These are phyloP conservation scores for Eucalyptus polybractea DNA, from an alignment of 345 rosid genomes.

Conservation along the genomic window DNA sequence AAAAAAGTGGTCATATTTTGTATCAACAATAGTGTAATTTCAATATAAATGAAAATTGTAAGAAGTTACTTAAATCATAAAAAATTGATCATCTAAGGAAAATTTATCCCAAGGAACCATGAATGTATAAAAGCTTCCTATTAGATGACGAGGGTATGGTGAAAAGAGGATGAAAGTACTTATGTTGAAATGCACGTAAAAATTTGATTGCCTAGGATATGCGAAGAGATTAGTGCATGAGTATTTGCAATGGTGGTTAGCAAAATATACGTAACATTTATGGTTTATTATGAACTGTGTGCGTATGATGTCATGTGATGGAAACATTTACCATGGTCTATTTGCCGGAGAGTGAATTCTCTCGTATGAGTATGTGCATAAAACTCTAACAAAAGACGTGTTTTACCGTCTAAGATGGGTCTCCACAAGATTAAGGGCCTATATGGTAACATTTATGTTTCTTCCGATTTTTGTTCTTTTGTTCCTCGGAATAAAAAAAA, in stretches of 20 bases:
- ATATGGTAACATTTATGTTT: too few species aligned
- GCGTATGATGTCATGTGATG: background rate
- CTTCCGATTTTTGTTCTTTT: too few species aligned
- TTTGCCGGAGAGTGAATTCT: background rate
- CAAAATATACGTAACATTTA: background rate
- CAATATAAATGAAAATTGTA: background rate
- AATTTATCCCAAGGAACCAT: background rate
- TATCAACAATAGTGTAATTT: background rate
- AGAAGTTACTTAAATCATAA: background rate
- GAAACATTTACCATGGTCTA: too few species aligned
- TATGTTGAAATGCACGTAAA: background rate
- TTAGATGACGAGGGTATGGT: background rate
- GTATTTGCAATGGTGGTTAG: background rate
- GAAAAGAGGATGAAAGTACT: background rate
- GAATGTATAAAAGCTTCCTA: background rate
- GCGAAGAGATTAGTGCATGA: background rate
- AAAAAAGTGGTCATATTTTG: background rate
- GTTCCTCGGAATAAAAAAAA: too few species aligned
- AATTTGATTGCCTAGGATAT: accelerated
- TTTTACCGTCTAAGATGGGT: background rate
- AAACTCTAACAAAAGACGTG: too few species aligned
- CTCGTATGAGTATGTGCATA: background rate
- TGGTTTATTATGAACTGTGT: background rate
- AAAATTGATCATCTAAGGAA: background rate
- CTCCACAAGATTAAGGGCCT: too few species aligned